Base-by-base conservation (phyloP, 2,329 filamentous ascomycete genomes). In the Ophiobolus disseminans region DNA sequence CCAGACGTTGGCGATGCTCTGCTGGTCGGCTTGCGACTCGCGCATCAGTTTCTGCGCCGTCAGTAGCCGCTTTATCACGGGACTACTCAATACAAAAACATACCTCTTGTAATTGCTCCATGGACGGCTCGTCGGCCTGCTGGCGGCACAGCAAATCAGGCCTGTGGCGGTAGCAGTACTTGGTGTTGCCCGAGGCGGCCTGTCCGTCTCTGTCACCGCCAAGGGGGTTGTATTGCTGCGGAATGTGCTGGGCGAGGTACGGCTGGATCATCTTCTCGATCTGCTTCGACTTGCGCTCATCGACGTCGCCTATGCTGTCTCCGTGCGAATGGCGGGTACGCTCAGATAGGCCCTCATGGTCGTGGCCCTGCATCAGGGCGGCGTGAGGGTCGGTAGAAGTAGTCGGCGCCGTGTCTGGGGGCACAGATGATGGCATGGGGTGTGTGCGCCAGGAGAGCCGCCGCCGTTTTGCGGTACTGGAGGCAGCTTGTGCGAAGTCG, bases 1-100 rank as follows among this genome's bases (percentile, higher is more conserved):
- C 94, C 94, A 99, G 46, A 97, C 92, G 66, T 97, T 93, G 25
- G 92, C 91, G 65, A 99, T 97, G 67, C 90, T 92, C 75, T 97
- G 91, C 75, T 96, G 91, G 71, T 99, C 94, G 57, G 84, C 86
- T 54, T 88, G 84, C 4, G 91, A 88, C 25, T 97, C 82, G 37
- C 83, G 86, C 62, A 93, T 89, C 42, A 97, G 84, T 73, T 94
- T 89, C 87, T 92, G 54, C 40, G 38, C 17, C 25, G 65, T 73
- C 51, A 73, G 65, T 55, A 56, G 50, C 22, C 21, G 22, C n/a
- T n/a, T n/a, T n/a, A n/a, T 22, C 13, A 8, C 2, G 31, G 22
- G 30, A 22, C 11, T 26, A 11, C 23, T 6, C 6, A 11, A 11
- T 26, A 11, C 11, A 11, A 6, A 7, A 13, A 78, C 86, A 57